Evolutionary conservation across 2,329 filamentous ascomycete genomes (phyloP).

Genomic region (Venturia oleaginea): DNA sequence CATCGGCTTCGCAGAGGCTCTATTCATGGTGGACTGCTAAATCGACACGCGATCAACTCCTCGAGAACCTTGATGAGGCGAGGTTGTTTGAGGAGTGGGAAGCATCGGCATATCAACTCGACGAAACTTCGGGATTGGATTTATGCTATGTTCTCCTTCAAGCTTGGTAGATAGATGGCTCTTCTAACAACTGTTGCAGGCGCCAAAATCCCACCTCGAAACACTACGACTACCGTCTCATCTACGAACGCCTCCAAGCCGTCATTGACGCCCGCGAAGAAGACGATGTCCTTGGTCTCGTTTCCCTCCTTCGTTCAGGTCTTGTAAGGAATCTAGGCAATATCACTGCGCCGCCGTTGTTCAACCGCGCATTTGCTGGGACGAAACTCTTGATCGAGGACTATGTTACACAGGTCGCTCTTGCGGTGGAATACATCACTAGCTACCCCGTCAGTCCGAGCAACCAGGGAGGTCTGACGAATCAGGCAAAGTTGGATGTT

Average conservation of each 20-base stretch:
- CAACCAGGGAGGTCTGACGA: conserved; percentile 46
- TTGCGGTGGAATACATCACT: conserved; percentile 69
- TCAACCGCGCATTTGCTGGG: conserved; percentile 76
- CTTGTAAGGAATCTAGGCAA: conserved; percentile 80
- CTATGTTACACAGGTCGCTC: conserved; percentile 77
- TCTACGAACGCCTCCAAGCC: conserved; percentile 64
- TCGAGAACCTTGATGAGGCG: conserved; percentile 56
- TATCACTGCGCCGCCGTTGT: conserved; percentile 72
- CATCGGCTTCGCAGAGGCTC: conserved; percentile 8
- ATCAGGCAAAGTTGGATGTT: conserved; percentile 74
- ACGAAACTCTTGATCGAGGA: conserved; percentile 88
- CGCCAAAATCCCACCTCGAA: conserved; percentile 71
- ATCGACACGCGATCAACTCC: conserved; percentile 55
- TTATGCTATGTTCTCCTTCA: conserved; percentile 49
- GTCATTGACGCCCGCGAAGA: conserved; percentile 61
- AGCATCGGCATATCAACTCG: conserved; percentile 71
- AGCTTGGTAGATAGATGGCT: neutral
- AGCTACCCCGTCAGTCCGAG: conserved; percentile 50
- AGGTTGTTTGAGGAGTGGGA: conserved; percentile 78
- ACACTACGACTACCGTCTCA: conserved; percentile 79
- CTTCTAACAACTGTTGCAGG: conserved; percentile 38
- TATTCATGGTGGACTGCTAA: conserved; percentile 53
- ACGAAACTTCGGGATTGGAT: conserved; percentile 71
- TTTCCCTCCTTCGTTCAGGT: conserved; percentile 71
- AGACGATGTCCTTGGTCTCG: conserved; percentile 63